Evolutionary conservation across 202 grass and related monocot genomes (phyloP), one percentile per base, ranked within the genome.

Genomic region (Panicum hallii): DNA sequence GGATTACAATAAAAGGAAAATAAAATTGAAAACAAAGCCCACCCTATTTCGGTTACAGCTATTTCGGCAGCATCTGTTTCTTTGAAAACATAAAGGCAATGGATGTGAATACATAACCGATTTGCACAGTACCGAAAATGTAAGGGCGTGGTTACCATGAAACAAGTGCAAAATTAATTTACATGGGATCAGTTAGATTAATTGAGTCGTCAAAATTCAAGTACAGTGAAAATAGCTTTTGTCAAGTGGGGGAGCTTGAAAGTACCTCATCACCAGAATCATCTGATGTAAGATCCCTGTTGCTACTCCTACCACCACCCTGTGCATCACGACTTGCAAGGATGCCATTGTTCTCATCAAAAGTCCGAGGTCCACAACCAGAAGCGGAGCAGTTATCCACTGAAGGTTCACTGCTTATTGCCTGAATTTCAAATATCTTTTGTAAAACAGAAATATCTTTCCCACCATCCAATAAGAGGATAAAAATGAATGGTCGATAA

Each of bases 181-280:
- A 72, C 22, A 72, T 15, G 22, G 44, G 44, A 72, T 49, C 22
- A 49, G 6, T 11, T 28, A 70, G 44, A 15, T 26, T 48, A 48
- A 72, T 72, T 1, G 1, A 72, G 49, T 5, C 13, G 4, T 30
- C 58, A 62, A 62, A 28, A 12, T 26, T 49, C 6, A 71, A 30
- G 41, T 71, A 71, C 7, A 70, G 20, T 70, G 41, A 48, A 28
- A 70, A 11, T 70, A 23, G 13, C 4, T 70, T n/a, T 46, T 22
- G 14, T 47, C 42, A 14, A 6, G 12, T 5, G 41, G 67, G 38
- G n/a, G 43, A 47, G 58, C 52, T 82, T 79, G 34, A 58, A 70
- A 80, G 61, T 97, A 97, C 94, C 85, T 92, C 75, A 75, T 90
- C 90, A 79, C 69, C 81, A 63, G 91, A 92, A 58, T 79, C 81